Evolutionary conservation across 2,329 filamentous ascomycete species (phyloP).

Genomic region (Ophiostoma sp.): DNA sequence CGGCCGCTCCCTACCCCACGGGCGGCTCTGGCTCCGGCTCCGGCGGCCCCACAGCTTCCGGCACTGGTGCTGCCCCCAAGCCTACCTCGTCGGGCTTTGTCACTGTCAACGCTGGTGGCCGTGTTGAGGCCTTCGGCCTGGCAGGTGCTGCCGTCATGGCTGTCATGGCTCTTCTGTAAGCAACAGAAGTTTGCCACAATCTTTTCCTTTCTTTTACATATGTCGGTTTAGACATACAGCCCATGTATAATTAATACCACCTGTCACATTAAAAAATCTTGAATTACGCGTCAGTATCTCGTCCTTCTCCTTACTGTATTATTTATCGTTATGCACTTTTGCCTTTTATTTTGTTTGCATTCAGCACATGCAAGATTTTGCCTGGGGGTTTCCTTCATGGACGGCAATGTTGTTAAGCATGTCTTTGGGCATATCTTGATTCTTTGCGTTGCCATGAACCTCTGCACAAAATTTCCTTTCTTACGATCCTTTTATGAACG

Average conservation of each 20-base stretch:
- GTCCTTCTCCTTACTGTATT: not conserved
- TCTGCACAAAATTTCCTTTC: constrained; percentile 35
- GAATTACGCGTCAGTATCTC: not conserved
- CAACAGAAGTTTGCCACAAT: not conserved
- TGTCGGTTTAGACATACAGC: constrained; percentile 24
- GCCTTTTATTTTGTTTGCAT: constrained; percentile 13
- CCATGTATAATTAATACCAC: constrained; percentile 23
- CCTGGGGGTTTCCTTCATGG: not conserved
- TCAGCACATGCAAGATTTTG: not conserved
- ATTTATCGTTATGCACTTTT: not conserved
- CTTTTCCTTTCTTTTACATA: constrained; percentile 8
- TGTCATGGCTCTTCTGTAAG: constrained; percentile 44
- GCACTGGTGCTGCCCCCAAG: constrained; percentile 32
- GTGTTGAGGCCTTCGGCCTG: constrained; percentile 37
- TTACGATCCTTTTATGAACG: constrained; percentile 52
- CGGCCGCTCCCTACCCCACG: not conserved
- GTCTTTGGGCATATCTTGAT: not conserved
- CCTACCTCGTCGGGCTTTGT: constrained; percentile 32
- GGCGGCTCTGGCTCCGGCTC: not conserved
- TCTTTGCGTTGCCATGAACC: not conserved
- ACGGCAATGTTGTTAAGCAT: not conserved
- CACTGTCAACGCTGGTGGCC: constrained; percentile 38
- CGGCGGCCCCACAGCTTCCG: not conserved
- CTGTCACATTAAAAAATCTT: constrained; percentile 9
- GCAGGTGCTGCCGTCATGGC: constrained; percentile 42